Evolutionary conservation across 2,329 filamentous ascomycete species (phyloP).

Genomic region (Xylariaceae sp.): DNA sequence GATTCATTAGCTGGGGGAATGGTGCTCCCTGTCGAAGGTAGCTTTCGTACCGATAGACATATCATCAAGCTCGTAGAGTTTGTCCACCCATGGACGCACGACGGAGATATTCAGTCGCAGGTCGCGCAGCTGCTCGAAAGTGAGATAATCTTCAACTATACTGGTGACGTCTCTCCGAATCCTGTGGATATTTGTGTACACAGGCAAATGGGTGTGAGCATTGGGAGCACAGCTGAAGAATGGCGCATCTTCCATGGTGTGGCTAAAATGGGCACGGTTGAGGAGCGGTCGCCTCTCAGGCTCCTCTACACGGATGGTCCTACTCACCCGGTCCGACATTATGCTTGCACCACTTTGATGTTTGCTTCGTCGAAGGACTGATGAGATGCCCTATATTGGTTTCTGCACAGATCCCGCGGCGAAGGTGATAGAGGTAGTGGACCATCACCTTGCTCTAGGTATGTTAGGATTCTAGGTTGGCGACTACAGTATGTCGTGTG

Average conservation of each 20-base stretch:
- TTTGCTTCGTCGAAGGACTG: no score
- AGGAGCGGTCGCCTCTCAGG: conserved; percentile 36
- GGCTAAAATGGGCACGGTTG: conserved; percentile 32
- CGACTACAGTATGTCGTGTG: no score
- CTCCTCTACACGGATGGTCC: conserved; percentile 20
- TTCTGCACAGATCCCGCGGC: not conserved
- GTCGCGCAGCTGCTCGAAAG: conserved; percentile 72
- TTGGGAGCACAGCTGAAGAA: conserved; percentile 54
- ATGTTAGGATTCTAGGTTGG: no score
- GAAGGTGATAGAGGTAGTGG: no score
- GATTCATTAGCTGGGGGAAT: not conserved
- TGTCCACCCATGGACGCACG: conserved; percentile 77
- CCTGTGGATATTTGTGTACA: conserved; percentile 75
- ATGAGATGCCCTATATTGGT: not conserved
- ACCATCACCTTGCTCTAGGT: no score
- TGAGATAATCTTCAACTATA: conserved; percentile 61
- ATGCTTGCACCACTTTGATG: not conserved
- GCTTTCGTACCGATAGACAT: conserved; percentile 63
- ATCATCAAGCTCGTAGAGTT: conserved; percentile 74
- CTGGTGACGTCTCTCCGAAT: conserved; percentile 61
- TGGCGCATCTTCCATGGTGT: conserved; percentile 36
- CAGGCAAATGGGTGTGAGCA: conserved; percentile 60
- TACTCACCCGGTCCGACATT: conserved; percentile 19
- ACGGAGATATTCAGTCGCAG: conserved; percentile 78
- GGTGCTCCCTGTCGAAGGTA: not conserved